phyloP scores from a whole-genome alignment of 176 grass and related monocot genomes.

The Oryza coarctata region DNA sequence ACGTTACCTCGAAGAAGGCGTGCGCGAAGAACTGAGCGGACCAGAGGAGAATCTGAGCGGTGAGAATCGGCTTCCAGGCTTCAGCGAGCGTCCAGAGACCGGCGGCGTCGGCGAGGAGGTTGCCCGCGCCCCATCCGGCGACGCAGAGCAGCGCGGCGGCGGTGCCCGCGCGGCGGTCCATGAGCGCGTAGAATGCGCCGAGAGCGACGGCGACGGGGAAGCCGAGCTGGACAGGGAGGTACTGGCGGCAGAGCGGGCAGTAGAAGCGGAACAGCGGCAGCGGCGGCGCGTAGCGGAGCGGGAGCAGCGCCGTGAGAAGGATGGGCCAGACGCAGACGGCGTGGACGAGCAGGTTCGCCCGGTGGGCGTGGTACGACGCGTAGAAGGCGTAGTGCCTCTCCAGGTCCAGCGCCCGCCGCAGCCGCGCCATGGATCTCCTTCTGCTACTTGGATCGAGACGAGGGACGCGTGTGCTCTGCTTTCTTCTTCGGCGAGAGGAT shows the following conservation, averaged over 20 bases:
- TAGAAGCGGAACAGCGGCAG: not conserved
- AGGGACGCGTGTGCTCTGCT: too few relatives aligned
- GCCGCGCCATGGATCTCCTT: not conserved
- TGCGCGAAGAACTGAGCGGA: not conserved
- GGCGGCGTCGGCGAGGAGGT: not conserved
- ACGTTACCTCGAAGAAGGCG: not conserved
- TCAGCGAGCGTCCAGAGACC: not conserved
- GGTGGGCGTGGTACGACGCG: not conserved
- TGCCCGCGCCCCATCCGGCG: not conserved
- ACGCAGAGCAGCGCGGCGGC: not conserved
- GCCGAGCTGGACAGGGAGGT: not conserved
- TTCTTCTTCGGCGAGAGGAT: not conserved
- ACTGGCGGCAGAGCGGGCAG: constrained; percentile 6
- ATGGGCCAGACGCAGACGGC: not conserved
- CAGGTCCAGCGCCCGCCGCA: not conserved
- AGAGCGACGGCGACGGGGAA: not conserved
- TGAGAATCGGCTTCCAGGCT: not conserved
- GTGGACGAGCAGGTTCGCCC: not conserved
- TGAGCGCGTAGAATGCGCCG: not conserved
- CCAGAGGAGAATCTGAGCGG: not conserved
- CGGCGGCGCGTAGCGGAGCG: constrained; percentile 1
- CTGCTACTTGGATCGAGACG: not conserved
- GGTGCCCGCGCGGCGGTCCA: not conserved
- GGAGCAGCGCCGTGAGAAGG: not conserved
- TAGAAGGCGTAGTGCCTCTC: not conserved